Conservation (phyloP, 352 stramenopile genomes). For the Aphanomyces invadans region DNA sequence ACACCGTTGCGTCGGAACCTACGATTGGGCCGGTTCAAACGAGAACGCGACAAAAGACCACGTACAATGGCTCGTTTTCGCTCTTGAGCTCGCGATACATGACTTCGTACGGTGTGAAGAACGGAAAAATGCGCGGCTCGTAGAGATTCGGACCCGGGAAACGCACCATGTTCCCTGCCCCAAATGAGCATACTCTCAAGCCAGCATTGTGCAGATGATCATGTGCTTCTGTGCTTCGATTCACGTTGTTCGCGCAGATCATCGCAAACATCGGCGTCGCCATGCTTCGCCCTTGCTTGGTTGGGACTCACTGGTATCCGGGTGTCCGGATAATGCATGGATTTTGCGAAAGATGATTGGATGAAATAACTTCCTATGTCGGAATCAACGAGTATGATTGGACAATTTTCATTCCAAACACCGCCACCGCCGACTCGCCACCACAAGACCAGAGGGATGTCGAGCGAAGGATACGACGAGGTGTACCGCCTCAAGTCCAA, state of each 20-base stretch:
- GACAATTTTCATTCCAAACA: no score
- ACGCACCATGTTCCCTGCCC: constrained; percentile 46
- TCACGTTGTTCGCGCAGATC: constrained; percentile 83
- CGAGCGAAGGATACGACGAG: constrained; percentile 28
- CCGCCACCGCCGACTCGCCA: no score
- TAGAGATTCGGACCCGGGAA: constrained; percentile 41
- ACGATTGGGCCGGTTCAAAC: no score
- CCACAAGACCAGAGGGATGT: background rate
- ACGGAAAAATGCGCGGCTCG: constrained; percentile 45
- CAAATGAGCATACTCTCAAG: constrained; percentile 64
- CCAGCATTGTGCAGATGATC: constrained; percentile 42
- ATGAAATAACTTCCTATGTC: background rate
- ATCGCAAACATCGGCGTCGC: constrained; percentile 64
- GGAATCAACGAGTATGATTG: background rate
- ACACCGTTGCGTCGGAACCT: constrained; percentile 53
- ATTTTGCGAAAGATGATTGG: background rate
- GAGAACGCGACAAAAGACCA: no score
- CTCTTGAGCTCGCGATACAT: constrained; percentile 49
- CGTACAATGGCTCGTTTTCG: constrained; percentile 41
- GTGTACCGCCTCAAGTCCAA: constrained; percentile 49
- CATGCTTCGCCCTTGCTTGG: background rate
- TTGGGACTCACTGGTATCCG: background rate
- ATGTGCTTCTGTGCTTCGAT: constrained; percentile 73
- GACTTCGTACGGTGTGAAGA: constrained; percentile 56
- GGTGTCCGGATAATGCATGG: background rate